Evolutionary conservation across 148 eudicot species (phyloP), one percentile per base, ranked within the genome.

Genomic region (Rhododendron kiyosumense): DNA sequence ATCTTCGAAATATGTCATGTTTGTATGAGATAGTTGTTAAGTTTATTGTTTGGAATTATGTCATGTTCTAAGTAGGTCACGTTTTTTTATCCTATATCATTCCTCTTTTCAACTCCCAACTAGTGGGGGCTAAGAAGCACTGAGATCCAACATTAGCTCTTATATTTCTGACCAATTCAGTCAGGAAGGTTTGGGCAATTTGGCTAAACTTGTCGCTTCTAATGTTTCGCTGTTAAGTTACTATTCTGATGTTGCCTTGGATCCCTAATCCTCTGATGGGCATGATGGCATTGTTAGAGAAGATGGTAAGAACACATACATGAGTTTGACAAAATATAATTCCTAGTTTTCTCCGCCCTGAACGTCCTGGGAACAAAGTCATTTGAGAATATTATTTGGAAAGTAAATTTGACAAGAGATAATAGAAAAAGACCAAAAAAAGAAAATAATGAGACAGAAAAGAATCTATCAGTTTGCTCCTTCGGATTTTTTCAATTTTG

Each of bases 231-330:
- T 88, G 26, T 87, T 90, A 97, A 96, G 84, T 94, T 83, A 97
- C 45, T 97, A 95, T 86, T 95, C 99, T 48, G 96, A 95, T 89
- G 98, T 97, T 82, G 99, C 99, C 84, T 91, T 97, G 83, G 99
- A 97, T 91, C 99, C 99, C 51, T 97, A 97, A 91, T 94, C 96
- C 74, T 97, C 98, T 36, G 95, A 94, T 86, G 99, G 99, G 38
- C 98, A 95, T n/a, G n/a, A n/a, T n/a, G n/a, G n/a, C n/a, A n/a
- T n/a, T n/a, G n/a, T n/a, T n/a, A n/a, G n/a, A n/a, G n/a, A n/a
- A 93, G 99, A 97, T 87, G 98, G 98, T 94, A 88, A 86, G 93
- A 87, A 24, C 14, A 17, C 32, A 30, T 83, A 3, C 80, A 22
- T 32, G 14, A 26, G 71, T 48, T 34, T 76, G 43, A 84, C 17